Evolutionary conservation across 495 filamentous ascomycete genomes (phyloP).

Genomic region (Aspergillus homomorphus): DNA sequence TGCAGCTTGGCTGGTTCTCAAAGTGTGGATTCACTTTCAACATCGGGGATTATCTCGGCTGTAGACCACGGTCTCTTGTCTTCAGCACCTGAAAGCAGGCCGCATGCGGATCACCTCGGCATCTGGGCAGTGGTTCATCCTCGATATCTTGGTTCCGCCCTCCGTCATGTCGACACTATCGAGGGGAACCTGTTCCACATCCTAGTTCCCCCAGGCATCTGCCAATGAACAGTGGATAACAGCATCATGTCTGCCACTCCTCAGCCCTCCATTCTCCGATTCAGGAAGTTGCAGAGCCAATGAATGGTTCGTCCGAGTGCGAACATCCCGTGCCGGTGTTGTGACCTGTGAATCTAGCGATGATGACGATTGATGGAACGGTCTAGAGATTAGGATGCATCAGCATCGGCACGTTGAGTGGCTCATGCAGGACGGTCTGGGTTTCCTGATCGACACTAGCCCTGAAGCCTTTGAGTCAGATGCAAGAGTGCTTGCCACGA

Average conservation of each 20-base stretch:
- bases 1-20: conserved; percentile 15
- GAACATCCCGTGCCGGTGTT: conserved; percentile 11
- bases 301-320: conserved; percentile 7
- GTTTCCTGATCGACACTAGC: conserved; percentile 15
- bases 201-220: conserved; percentile 12
- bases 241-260: conserved; percentile 14
- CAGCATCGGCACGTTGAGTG: conserved; percentile 8
- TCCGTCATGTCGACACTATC: conserved; percentile 12
- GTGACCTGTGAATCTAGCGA: conserved; percentile 7
- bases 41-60: conserved; percentile 6
- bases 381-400: conserved; percentile 12
- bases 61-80: conserved; percentile 6
- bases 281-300: conserved; percentile 19
- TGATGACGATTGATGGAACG: conserved; percentile 12
- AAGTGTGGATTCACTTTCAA: conserved; percentile 15
- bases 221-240: conserved; percentile 20
- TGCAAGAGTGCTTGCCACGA: conserved; percentile 20
- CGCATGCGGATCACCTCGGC: conserved; percentile 14
- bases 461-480: conserved; percentile 7
- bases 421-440: conserved; percentile 14
- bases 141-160: conserved; percentile 1
- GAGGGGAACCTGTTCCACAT: conserved; percentile 8
- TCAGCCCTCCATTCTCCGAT: conserved; percentile 19
- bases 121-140: conserved; percentile 4
- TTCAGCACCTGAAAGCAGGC: conserved; percentile 10